A percentile compares a stretch with the other conserved stretches of the same genome.
Conservation (phyloP, 352 stramenopile species). For the Halophytophthora batemanensis region DNA sequence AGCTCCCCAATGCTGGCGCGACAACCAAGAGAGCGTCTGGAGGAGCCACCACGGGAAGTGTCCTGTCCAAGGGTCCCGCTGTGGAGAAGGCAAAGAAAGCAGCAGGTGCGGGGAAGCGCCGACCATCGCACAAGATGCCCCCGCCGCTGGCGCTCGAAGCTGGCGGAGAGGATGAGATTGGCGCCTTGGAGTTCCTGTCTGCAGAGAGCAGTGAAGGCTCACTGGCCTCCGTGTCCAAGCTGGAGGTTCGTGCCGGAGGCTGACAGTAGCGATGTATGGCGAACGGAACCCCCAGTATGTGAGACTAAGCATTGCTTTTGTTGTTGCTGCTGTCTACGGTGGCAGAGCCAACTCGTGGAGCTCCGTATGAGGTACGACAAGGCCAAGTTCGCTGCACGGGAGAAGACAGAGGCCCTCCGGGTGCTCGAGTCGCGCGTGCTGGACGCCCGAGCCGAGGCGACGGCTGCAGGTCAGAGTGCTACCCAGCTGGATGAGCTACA, state of each 20-base stretch:
- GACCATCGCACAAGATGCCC: conserved; percentile 8
- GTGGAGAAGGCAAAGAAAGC: conserved; percentile 15
- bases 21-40: conserved; percentile 8
- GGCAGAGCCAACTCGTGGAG: conserved; percentile 53
- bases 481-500: conserved; percentile 56
- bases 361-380: conserved; percentile 75
- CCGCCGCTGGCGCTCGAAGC: conserved; percentile 12
- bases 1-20: not conserved
- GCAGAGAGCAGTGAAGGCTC: conserved; percentile 47
- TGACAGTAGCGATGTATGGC: not conserved
- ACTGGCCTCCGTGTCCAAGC: conserved; percentile 52
- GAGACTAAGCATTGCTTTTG: conserved; percentile 37
- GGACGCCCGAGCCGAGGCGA: conserved; percentile 45
- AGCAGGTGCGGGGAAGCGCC: conserved; percentile 10
- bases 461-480: conserved; percentile 43
- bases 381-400: conserved; percentile 60
- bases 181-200: conserved; percentile 66
- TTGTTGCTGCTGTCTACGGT: not conserved
- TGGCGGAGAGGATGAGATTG: conserved; percentile 35
- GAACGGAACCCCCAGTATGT: not conserved
- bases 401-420: conserved; percentile 44
- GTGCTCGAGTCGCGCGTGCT: conserved; percentile 58
- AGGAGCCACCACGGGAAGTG: conserved; percentile 3
- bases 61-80: conserved; percentile 20
- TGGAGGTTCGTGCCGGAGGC: conserved; percentile 31